Conservation (phyloP, 2,329 filamentous ascomycete genomes). For the Aureobasidium sp. region DNA sequence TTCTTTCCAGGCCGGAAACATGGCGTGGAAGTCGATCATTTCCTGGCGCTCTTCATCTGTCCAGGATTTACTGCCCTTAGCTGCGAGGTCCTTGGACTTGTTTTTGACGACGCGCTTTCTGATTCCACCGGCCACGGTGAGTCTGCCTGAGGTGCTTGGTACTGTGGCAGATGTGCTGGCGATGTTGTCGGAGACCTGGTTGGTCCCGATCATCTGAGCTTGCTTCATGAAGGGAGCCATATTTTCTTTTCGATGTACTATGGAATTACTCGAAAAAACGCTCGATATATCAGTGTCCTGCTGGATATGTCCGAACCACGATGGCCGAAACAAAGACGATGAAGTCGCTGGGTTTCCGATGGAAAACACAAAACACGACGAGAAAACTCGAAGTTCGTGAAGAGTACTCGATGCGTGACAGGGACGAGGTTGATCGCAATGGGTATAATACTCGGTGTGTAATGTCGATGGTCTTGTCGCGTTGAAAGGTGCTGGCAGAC, state of each 20-base stretch:
- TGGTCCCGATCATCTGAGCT: neutral
- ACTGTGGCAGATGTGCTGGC: neutral
- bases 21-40: neutral
- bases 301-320: neutral
- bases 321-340: neutral
- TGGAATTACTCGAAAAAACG: neutral
- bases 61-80: neutral
- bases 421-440: neutral
- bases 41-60: neutral
- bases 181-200: neutral
- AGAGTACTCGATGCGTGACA: neutral
- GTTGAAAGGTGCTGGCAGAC: neutral
- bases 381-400: neutral
- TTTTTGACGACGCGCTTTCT: neutral
- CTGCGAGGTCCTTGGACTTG: neutral
- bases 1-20: neutral
- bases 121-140: neutral
- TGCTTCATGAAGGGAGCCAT: neutral
- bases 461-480: neutral
- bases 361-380: neutral
- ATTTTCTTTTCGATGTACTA: neutral
- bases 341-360: neutral
- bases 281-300: neutral
- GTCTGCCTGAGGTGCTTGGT: neutral
- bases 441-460: neutral